Conservation (phyloP, 2,329 filamentous ascomycete genomes). For the Fusarium sp. region DNA sequence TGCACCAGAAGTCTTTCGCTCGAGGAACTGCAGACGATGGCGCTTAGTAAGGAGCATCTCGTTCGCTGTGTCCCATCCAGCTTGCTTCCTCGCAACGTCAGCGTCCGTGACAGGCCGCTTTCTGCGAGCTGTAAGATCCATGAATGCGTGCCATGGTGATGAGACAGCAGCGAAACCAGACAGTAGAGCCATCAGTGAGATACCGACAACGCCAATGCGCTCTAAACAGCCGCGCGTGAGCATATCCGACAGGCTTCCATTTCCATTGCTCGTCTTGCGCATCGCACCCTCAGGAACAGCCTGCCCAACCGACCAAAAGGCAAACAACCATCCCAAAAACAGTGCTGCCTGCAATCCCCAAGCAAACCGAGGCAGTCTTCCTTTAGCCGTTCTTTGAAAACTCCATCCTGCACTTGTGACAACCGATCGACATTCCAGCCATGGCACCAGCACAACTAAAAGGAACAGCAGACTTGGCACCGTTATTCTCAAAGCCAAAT, state of each 20-base stretch:
- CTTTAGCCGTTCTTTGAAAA: conserved; percentile 67
- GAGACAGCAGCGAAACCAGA: conserved; percentile 91
- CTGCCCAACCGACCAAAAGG: conserved; percentile 81
- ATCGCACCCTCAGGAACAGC: conserved; percentile 62
- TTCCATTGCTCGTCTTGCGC: conserved; percentile 38
- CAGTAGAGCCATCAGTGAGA: conserved; percentile 86
- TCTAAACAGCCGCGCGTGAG: conserved; percentile 68
- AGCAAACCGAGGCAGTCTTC: conserved; percentile 66
- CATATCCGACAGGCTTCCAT: conserved; percentile 50
- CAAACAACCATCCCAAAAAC: conserved; percentile 75
- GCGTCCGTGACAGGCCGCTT: conserved; percentile 74
- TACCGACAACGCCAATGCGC: conserved; percentile 84
- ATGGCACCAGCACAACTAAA: conserved; percentile 79
- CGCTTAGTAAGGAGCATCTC: conserved; percentile 83
- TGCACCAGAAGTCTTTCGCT: conserved; percentile 65
- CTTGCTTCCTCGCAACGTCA: conserved; percentile 80
- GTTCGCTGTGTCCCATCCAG: conserved; percentile 79
- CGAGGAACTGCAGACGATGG: conserved; percentile 75
- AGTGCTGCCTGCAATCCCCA: conserved; percentile 72
- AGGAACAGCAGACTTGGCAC: conserved; percentile 77
- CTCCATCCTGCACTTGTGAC: conserved; percentile 68
- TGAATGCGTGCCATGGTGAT: conserved; percentile 85
- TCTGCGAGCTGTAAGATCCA: conserved; percentile 63
- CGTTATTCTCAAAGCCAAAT: conserved; percentile 74
- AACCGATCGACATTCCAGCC: conserved; percentile 79